Conservation (phyloP, 306 rosid genomes). For the Cyamopsis tetragonoloba region DNA sequence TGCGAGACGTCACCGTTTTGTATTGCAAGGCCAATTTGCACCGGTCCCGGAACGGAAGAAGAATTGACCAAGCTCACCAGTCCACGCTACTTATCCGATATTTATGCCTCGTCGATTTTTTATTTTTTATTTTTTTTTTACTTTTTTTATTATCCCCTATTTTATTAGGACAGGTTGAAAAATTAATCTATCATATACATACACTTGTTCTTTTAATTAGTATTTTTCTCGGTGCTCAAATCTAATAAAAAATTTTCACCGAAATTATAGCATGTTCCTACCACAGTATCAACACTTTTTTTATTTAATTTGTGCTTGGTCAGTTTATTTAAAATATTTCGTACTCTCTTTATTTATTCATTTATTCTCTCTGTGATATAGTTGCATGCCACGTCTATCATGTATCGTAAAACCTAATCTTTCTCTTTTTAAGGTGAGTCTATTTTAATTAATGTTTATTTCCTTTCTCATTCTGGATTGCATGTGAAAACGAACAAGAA, state of each 20-base stretch:
- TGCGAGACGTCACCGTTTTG: slow-evolving; percentile 32
- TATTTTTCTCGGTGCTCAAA: too few species aligned
- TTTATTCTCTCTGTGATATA: background rate
- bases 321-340: too few species aligned
- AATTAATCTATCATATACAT: too few species aligned
- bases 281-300: too few species aligned
- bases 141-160: background rate
- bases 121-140: background rate
- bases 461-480: slow-evolving; percentile 3
- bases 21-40: background rate
- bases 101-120: slow-evolving; percentile 1
- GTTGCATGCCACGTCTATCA: slow-evolving; percentile 8
- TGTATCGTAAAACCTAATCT: background rate
- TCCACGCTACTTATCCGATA: slow-evolving; percentile 27
- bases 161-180: too few species aligned
- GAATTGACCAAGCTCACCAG: slow-evolving; percentile 29
- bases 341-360: background rate
- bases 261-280: too few species aligned
- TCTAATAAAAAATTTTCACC: too few species aligned
- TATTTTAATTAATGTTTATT: slow-evolving; percentile 13
- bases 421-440: background rate
- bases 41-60: slow-evolving; percentile 21
- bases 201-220: too few species aligned
- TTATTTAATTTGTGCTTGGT: too few species aligned
- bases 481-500: slow-evolving; percentile 18